Evolutionary conservation across 139 green algal genomes (phyloP).

Genomic region (Closterium sp.): DNA sequence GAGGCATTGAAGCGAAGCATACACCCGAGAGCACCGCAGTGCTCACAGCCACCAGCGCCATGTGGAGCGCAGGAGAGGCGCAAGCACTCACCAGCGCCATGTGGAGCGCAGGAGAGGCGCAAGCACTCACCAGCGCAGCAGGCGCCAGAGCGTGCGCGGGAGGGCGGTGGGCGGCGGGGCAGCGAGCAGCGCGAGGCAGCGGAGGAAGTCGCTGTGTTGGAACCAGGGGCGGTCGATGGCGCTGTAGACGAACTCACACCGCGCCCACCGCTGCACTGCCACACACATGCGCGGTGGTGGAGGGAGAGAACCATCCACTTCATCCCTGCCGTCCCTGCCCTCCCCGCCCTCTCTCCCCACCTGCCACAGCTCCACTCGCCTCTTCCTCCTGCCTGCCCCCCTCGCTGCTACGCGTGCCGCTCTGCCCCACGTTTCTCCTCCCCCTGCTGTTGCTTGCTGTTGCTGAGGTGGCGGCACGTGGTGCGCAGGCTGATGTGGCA

Average conservation of each 20-base stretch:
- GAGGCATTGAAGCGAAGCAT: no score
- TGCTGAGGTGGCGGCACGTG: no score
- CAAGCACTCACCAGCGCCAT: background rate
- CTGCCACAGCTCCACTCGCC: background rate
- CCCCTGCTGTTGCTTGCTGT: no score
- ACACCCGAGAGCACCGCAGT: no score
- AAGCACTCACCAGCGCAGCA: constrained; percentile 41
- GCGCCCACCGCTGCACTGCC: constrained; percentile 32
- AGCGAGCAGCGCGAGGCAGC: constrained; percentile 50
- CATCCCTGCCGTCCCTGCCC: background rate
- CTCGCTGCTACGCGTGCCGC: background rate
- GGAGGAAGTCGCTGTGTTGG: constrained; percentile 47
- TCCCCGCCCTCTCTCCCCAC: background rate
- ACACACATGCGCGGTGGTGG: background rate
- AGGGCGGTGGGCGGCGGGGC: constrained; percentile 24
- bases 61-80: background rate
- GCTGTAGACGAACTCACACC: constrained; percentile 54
- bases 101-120: background rate
- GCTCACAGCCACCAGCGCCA: no score
- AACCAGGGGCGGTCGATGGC: constrained; percentile 55
- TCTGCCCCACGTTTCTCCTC: no score
- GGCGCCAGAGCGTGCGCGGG: constrained; percentile 44
- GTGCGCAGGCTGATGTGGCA: no score
- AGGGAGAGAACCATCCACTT: background rate
- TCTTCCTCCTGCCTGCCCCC: background rate